These are phyloP conservation scores for Backusella parvicylindrica DNA, from an alignment of 192 early-diverging fungal species.

Conservation along the genomic window DNA sequence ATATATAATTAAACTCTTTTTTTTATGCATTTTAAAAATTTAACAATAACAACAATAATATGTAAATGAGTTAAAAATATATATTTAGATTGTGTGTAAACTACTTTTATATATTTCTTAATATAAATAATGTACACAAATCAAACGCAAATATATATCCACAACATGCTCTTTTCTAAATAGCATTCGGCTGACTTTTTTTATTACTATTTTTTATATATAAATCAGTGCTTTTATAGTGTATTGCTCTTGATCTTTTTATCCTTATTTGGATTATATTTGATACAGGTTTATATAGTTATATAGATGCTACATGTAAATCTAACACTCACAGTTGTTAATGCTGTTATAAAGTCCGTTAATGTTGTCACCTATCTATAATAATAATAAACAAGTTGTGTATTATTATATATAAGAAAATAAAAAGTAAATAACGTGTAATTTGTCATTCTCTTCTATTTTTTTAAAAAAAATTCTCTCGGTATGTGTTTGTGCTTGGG, in stretches of 20 bases:
- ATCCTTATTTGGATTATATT: not conserved
- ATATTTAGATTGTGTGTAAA: not conserved
- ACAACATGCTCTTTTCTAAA: not conserved
- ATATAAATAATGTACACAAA: conserved; percentile 4
- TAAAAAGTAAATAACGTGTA: not conserved
- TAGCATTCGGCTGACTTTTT: not conserved
- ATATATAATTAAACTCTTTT: not conserved
- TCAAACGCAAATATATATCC: not conserved
- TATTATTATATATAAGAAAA: not conserved
- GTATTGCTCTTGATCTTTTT: not conserved
- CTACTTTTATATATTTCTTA: not conserved
- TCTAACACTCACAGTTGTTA: not conserved
- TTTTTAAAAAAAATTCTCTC: not conserved
- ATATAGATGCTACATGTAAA: not conserved
- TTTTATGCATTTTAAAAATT: not conserved
- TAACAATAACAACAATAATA: not conserved
- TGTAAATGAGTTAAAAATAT: not conserved
- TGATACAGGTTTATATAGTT: not conserved
- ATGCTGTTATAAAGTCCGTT: not conserved
- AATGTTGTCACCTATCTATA: not conserved
- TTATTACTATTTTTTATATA: not conserved
- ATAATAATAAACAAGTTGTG: not conserved
- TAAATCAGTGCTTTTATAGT: not conserved
- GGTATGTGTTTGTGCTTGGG: not conserved
- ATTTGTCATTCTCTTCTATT: not conserved